Evolutionary conservation across 1,284 basidiomycete genomes (phyloP).

Genomic region (Pyrrhoderma noxium): DNA sequence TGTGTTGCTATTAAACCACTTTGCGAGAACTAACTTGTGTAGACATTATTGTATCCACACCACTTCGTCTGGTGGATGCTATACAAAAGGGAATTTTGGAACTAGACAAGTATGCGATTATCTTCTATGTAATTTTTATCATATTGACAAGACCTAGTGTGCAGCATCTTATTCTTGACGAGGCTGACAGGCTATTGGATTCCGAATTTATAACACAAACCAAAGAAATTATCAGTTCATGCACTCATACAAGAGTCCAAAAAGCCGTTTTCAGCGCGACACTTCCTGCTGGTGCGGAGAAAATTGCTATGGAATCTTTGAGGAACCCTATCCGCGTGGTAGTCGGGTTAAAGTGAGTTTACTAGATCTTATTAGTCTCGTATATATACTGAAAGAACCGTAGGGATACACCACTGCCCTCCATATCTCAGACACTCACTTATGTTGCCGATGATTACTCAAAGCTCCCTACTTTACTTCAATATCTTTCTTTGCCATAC

Average conservation of each 20-base stretch:
- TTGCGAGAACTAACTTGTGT: neutral
- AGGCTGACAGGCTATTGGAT: constrained; percentile 88
- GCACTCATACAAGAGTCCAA: constrained; percentile 64
- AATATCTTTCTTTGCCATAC: constrained; percentile 77
- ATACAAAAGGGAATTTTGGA: constrained; percentile 62
- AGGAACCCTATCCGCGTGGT: constrained; percentile 81
- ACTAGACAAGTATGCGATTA: constrained; percentile 61
- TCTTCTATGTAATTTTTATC: neutral
- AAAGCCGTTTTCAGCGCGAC: constrained; percentile 95
- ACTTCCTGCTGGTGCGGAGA: constrained; percentile 83
- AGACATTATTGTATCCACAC: constrained; percentile 82
- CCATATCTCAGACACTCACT: constrained; percentile 80
- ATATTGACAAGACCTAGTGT: constrained; percentile 43
- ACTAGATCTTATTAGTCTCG: constrained; percentile 1
- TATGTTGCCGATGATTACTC: constrained; percentile 93
- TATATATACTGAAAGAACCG: constrained; percentile 4
- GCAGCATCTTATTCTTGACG: constrained; percentile 80
- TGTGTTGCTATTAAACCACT: neutral
- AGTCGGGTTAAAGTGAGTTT: constrained; percentile 83
- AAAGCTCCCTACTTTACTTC: constrained; percentile 80
- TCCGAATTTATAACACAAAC: constrained; percentile 85
- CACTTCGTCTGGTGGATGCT: constrained; percentile 68
- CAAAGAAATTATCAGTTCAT: constrained; percentile 83
- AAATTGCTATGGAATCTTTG: constrained; percentile 80
- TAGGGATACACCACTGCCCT: constrained; percentile 82